These are phyloP conservation scores for Colletotrichum echinochloae DNA, from an alignment of 2,329 filamentous ascomycete species.

Conservation along the genomic window DNA sequence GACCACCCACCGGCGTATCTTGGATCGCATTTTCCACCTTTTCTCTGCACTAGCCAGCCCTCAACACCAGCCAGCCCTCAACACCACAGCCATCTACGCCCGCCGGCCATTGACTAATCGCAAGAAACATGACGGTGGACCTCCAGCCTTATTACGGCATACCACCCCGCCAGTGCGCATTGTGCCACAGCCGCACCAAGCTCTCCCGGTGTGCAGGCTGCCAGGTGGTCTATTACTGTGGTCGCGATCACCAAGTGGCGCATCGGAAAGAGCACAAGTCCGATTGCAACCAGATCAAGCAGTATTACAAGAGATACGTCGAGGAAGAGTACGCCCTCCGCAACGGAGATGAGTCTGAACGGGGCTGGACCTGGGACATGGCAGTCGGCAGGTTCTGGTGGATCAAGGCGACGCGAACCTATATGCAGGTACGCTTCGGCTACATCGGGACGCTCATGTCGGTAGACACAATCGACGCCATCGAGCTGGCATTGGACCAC, in stretches of 20 bases:
- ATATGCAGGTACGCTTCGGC: slow-evolving; percentile 54
- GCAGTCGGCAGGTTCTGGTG: slow-evolving; percentile 57
- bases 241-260: slow-evolving; percentile 55
- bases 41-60: too few relatives aligned
- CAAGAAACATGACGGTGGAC: neutral
- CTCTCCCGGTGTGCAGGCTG: slow-evolving; percentile 57
- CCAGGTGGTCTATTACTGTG: slow-evolving; percentile 59
- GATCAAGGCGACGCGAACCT: slow-evolving; percentile 54
- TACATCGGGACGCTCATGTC: slow-evolving; percentile 50
- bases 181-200: slow-evolving; percentile 25
- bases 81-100: neutral
- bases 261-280: slow-evolving; percentile 54
- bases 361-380: slow-evolving; percentile 53
- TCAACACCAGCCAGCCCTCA: too few relatives aligned
- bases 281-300: slow-evolving; percentile 54
- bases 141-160: neutral
- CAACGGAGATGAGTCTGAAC: slow-evolving; percentile 44
- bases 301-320: slow-evolving; percentile 45
- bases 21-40: neutral
- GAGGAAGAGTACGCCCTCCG: slow-evolving; percentile 55
- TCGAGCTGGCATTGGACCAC: slow-evolving; percentile 54
- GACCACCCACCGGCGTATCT: neutral
- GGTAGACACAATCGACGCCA: slow-evolving; percentile 50
- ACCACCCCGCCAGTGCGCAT: slow-evolving; percentile 1
- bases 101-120: neutral